Percentiles rank a stretch among this genome's conserved stretches.
Evolutionary conservation across 176 grass and related monocot species (phyloP).

Genomic region (Triticum timopheevii): DNA sequence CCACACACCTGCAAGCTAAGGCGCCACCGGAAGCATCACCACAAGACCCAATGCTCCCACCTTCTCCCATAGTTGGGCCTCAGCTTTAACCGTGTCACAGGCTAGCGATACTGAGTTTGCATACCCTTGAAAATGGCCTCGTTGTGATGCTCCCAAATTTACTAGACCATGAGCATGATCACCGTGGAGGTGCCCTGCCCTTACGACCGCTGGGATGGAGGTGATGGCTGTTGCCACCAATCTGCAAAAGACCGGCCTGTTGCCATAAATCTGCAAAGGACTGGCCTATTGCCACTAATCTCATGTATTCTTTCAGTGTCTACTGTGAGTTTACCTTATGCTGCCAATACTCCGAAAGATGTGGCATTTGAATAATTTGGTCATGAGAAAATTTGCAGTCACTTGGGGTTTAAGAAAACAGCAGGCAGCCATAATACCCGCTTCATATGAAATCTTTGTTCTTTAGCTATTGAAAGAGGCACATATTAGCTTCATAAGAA

Average conservation of each 20-base stretch:
- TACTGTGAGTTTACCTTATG: neutral
- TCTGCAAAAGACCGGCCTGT: neutral
- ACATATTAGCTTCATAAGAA: neutral
- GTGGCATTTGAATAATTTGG: constrained; percentile 1
- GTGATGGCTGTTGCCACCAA: neutral
- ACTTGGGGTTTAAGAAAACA: no score
- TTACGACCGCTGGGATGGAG: neutral
- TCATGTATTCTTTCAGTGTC: no score
- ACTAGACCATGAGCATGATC: neutral
- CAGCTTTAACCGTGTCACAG: neutral
- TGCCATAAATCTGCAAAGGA: no score
- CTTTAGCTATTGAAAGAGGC: neutral
- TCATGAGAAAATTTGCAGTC: neutral
- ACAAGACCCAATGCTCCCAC: neutral
- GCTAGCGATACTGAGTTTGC: no score
- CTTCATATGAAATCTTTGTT: neutral
- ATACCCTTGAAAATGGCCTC: no score
- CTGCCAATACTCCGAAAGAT: neutral
- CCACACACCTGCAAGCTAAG: neutral
- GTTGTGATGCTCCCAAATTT: neutral
- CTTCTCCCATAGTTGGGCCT: neutral
- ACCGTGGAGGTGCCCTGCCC: no score
- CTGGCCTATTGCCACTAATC: no score
- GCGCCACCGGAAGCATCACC: neutral
- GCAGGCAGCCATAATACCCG: neutral